A percentile compares a stretch with the other conserved stretches of the same genome.
These are phyloP conservation scores for Boletus edulis DNA, from an alignment of 768 basidiomycete species.

Conservation along the genomic window DNA sequence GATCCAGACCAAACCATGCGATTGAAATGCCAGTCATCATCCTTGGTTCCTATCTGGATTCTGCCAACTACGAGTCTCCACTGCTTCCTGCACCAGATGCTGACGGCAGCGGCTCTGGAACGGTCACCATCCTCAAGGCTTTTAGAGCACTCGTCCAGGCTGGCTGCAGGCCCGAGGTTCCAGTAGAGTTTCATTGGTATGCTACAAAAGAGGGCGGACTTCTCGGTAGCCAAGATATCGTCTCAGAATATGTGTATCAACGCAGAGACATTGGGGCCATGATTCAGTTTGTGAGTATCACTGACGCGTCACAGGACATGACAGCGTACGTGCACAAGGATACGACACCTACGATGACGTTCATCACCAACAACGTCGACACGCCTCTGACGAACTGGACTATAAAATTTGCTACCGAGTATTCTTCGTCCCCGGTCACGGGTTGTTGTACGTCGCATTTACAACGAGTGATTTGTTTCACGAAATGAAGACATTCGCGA, in stretches of 20 bases:
- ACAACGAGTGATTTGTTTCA: too few species aligned
- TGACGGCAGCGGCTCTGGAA: too few species aligned
- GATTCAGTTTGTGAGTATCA: too few species aligned
- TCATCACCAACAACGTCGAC: conserved; percentile 28
- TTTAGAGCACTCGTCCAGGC: too few species aligned
- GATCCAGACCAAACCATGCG: background rate
- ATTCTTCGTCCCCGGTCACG: conserved; percentile 8
- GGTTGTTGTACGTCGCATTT: conserved; percentile 29
- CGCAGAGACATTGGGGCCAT: too few species aligned
- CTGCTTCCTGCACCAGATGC: too few species aligned
- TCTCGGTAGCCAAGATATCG: background rate
- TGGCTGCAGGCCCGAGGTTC: too few species aligned
- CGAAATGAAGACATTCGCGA: too few species aligned
- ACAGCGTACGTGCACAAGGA: conserved; percentile 20
- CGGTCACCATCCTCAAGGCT: too few species aligned
- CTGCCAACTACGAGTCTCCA: conserved; percentile 39
- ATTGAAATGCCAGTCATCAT: conserved; percentile 31
- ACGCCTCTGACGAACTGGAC: conserved; percentile 42
- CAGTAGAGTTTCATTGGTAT: conserved; percentile 87
- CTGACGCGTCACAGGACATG: too few species aligned
- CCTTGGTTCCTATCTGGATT: conserved; percentile 45
- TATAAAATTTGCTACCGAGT: conserved; percentile 34
- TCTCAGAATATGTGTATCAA: too few species aligned
- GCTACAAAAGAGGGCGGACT: conserved; percentile 57
- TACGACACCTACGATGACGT: background rate